Evolutionary conservation across 2,329 filamentous ascomycete genomes (phyloP).

Genomic region (Drechslera avenae): DNA sequence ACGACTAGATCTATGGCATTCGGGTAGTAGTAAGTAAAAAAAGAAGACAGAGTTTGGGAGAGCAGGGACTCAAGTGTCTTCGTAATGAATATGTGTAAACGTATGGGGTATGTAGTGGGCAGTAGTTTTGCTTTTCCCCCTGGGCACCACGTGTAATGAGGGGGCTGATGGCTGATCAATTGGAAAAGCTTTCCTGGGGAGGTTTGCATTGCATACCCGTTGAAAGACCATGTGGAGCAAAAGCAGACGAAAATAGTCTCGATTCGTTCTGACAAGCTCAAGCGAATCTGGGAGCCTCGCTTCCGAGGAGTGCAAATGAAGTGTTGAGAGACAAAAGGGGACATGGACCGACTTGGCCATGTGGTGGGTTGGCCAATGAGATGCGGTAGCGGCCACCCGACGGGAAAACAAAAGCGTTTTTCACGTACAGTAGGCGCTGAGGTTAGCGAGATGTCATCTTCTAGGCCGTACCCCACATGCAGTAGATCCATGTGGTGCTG

Average conservation of each 20-base stretch:
- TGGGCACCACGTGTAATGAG: background rate
- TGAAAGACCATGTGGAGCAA: background rate
- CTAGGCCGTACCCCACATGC: slow-evolving; percentile 15
- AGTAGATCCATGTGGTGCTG: slow-evolving; percentile 6
- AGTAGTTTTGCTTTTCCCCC: background rate
- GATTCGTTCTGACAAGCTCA: slow-evolving; percentile 1
- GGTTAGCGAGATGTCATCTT: slow-evolving; percentile 10
- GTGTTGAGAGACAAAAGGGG: slow-evolving; percentile 10
- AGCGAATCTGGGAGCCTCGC: background rate
- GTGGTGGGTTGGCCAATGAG: slow-evolving; percentile 9
- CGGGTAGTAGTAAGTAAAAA: too few species aligned
- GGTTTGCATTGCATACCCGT: background rate
- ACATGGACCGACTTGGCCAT: slow-evolving; percentile 8
- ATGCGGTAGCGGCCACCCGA: slow-evolving; percentile 1
- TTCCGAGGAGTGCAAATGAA: slow-evolving; percentile 5
- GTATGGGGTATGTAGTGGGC: too few species aligned
- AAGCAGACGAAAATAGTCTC: background rate
- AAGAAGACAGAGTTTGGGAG: background rate
- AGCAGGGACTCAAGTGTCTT: background rate
- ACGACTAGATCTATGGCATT: too few species aligned
- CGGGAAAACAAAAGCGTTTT: slow-evolving; percentile 12
- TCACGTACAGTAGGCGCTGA: slow-evolving; percentile 12
- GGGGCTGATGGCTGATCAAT: background rate
- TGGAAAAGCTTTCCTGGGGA: background rate
- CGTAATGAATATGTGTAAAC: background rate